Percentiles rank a stretch among this genome's conserved stretches.
These are phyloP conservation scores for Hyaloscypha bicolor DNA, from an alignment of 495 filamentous ascomycete genomes.

Conservation along the genomic window DNA sequence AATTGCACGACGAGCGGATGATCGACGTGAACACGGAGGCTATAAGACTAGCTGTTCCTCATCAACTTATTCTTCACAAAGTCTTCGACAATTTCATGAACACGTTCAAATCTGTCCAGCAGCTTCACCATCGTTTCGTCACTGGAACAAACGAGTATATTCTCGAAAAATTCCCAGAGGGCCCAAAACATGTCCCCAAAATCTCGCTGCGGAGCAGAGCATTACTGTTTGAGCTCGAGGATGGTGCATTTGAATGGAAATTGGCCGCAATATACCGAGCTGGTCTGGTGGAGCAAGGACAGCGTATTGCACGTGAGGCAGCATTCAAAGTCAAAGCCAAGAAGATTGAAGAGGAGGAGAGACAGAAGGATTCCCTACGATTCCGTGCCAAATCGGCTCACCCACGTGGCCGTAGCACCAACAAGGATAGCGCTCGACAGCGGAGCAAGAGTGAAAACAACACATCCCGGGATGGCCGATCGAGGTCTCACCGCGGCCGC, in stretches of 20 bases:
- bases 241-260: constrained; percentile 97
- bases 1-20: constrained; percentile 71
- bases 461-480: constrained; percentile 35
- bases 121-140: constrained; percentile 88
- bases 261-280: constrained; percentile 88
- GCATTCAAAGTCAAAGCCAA: constrained; percentile 86
- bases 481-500: constrained; percentile 31
- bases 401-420: constrained; percentile 42
- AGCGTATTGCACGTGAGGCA: constrained; percentile 85
- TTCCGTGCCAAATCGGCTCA: constrained; percentile 52
- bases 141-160: constrained; percentile 87
- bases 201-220: constrained; percentile 79
- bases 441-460: constrained; percentile 59
- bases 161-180: constrained; percentile 77
- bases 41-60: constrained; percentile 87
- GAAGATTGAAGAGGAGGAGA: constrained; percentile 70
- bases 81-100: constrained; percentile 93
- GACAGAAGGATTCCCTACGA: constrained; percentile 51
- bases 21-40: constrained; percentile 85
- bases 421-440: constrained; percentile 35
- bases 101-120: constrained; percentile 80
- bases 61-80: constrained; percentile 87
- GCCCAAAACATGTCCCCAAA: constrained; percentile 81
- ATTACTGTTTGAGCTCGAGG: constrained; percentile 87
- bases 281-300: constrained; percentile 84